A percentile compares a stretch with the other conserved stretches of the same genome.
Conservation (phyloP, 768 basidiomycete species). For the Clavulina sp. region DNA sequence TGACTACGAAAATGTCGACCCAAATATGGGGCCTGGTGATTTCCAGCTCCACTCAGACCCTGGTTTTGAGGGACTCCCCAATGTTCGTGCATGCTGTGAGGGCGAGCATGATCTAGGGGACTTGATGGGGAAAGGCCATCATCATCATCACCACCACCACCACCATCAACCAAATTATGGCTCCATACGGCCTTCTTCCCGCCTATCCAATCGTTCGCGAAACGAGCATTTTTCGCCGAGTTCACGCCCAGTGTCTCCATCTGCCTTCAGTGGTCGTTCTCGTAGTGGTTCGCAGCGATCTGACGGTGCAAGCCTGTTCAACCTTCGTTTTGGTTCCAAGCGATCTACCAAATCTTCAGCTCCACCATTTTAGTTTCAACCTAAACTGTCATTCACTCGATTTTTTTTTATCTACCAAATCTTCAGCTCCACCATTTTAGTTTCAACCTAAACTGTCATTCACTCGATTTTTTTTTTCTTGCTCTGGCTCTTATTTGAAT, state of each 20-base stretch:
- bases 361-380: not conserved
- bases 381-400: too few relatives aligned
- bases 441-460: not conserved
- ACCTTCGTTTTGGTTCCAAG: constrained; percentile 57
- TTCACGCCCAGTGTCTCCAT: constrained; percentile 46
- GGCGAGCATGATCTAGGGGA: constrained; percentile 72
- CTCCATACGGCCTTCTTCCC: not conserved
- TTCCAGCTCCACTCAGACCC: constrained; percentile 66
- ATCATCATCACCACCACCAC: constrained; percentile 37
- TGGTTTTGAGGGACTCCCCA: constrained; percentile 83
- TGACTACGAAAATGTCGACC: constrained; percentile 26
- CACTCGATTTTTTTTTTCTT: not conserved
- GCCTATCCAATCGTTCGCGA: not conserved
- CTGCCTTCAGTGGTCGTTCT: constrained; percentile 71
- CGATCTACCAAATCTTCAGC: constrained; percentile 22
- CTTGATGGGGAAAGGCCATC: constrained; percentile 16
- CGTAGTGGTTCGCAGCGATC: constrained; percentile 57
- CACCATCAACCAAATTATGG: constrained; percentile 24
- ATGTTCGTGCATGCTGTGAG: constrained; percentile 84
- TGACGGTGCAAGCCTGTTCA: constrained; percentile 53
- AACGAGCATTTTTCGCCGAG: too few relatives aligned
- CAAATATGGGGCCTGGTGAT: constrained; percentile 38
- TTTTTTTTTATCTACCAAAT: not conserved
- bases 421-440: not conserved
- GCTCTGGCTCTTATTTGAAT: too few relatives aligned